Evolutionary conservation across 805 yeast species (phyloP), one percentile per base, ranked within the genome.

Genomic region (Metschnikowia koreensis): DNA sequence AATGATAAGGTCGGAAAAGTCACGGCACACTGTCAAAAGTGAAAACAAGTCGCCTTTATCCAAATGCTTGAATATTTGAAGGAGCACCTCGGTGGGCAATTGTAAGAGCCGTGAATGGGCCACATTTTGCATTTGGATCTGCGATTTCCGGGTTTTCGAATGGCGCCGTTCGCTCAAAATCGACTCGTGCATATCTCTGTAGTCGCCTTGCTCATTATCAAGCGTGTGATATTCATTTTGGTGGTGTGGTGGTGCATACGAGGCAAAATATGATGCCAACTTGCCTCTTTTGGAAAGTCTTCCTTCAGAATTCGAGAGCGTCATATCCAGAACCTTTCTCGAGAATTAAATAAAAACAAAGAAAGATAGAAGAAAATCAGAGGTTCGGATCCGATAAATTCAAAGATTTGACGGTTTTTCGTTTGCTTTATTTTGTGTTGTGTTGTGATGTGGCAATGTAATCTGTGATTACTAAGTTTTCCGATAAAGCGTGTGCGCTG

Each of bases 1-100:
- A 10, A 90, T 83, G 12, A 88, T 83, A 40, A 88, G 74, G 58
- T 82, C 81, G 10, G 91, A 87, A 87, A 96, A 91, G 54, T 83
- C 80, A 60, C 82, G 83, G 68, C 96, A 91, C 7, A 89, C 92
- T 1, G 89, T 76, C 55, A 89, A 71, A 22, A 86, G 68, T 12
- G 82, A 74, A 28, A 81, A 82, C 53, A 84, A 70, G 60, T 86
- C 91, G 57, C 79, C 81, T 40, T 86, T 77, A 44, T 77, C 82
- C 47, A 87, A 69, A 54, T 84, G 78, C 48, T 88, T 84, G 53
- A 87, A 82, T 1, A 87, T 82, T 57, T 85, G 76, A 45, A 85
- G 77, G 41, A 87, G 66, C 16, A 87, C 81, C 66, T 81, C 86
- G 0, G 85, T 81, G 8, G 86, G 86, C 45, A 81, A 65, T 44